Conservation (phyloP, 1,284 basidiomycete species). For the Malassezia yamatoensis region DNA sequence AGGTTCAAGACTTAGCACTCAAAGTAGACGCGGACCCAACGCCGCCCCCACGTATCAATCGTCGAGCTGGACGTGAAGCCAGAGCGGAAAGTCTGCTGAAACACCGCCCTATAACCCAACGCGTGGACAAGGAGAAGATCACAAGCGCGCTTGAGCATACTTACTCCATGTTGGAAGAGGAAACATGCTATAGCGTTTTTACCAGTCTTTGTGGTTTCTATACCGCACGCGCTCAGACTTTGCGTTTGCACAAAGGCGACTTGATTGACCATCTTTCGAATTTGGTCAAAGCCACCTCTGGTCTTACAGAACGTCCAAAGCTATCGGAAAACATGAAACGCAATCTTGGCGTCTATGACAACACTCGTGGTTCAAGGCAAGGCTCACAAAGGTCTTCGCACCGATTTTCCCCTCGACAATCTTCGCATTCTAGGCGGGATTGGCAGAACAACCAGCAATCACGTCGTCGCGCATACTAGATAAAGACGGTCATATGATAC, state of each 20-base stretch:
- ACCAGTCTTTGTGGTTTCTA: conserved; percentile 31
- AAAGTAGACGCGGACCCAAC: not conserved
- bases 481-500: too few relatives aligned
- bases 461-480: not conserved
- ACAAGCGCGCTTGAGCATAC: conserved; percentile 8
- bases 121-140: conserved; percentile 6
- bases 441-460: not conserved
- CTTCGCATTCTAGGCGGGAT: too few relatives aligned
- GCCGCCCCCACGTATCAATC: not conserved
- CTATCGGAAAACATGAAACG: not conserved
- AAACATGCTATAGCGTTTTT: conserved; percentile 5
- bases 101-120: conserved; percentile 11
- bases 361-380: not conserved
- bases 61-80: not conserved
- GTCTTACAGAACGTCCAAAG: not conserved
- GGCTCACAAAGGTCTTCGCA: too few relatives aligned
- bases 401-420: too few relatives aligned
- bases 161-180: conserved; percentile 14
- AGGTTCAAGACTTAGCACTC: not conserved
- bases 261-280: not conserved
- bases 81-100: conserved; percentile 39
- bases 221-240: not conserved
- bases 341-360: not conserved
- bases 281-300: not conserved
- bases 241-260: conserved; percentile 3